A percentile compares a stretch with the other conserved stretches of the same genome.
These are phyloP conservation scores for Metarhizium anisopliae DNA, from an alignment of 2,329 filamentous ascomycete genomes.

Conservation along the genomic window DNA sequence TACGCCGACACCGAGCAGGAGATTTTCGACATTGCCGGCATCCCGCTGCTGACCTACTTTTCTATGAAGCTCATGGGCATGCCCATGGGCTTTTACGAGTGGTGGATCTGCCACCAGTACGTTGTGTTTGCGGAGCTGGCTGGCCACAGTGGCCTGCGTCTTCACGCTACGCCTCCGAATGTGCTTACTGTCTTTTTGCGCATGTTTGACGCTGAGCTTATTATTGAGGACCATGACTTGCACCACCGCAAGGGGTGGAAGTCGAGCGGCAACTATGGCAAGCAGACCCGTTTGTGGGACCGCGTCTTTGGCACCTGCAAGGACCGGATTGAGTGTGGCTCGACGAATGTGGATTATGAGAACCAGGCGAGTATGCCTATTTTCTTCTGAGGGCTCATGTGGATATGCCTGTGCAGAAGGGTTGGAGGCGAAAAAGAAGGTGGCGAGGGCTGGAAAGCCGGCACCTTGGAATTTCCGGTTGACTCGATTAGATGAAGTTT, in stretches of 20 bases:
- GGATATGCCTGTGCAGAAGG: too few relatives aligned
- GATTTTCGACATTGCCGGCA: slow-evolving; percentile 30
- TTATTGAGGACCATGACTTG: slow-evolving; percentile 32
- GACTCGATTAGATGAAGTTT: too few relatives aligned
- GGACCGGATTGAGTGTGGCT: background rate
- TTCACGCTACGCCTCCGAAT: slow-evolving; percentile 24
- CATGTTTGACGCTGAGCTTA: slow-evolving; percentile 23
- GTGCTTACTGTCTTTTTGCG: slow-evolving; percentile 24
- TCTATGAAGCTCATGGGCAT: slow-evolving; percentile 24
- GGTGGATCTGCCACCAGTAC: slow-evolving; percentile 35
- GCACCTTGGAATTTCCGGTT: too few relatives aligned
- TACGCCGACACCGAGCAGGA: slow-evolving; percentile 34
- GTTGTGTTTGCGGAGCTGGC: slow-evolving; percentile 29
- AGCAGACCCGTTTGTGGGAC: slow-evolving; percentile 27
- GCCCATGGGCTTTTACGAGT: slow-evolving; percentile 36
- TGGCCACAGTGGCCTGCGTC: slow-evolving; percentile 11
- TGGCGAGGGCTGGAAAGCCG: too few relatives aligned
- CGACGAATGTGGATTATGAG: background rate
- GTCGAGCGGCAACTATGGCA: slow-evolving; percentile 26
- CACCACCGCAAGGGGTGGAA: slow-evolving; percentile 29
- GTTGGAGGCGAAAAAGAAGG: too few relatives aligned
- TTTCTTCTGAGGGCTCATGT: background rate
- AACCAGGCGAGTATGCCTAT: background rate
- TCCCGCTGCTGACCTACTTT: slow-evolving; percentile 28
- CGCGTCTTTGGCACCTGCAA: slow-evolving; percentile 2